Evolutionary conservation across 1,284 basidiomycete genomes (phyloP), one percentile per base, ranked within the genome.

Genomic region (Ustilago esculenta): DNA sequence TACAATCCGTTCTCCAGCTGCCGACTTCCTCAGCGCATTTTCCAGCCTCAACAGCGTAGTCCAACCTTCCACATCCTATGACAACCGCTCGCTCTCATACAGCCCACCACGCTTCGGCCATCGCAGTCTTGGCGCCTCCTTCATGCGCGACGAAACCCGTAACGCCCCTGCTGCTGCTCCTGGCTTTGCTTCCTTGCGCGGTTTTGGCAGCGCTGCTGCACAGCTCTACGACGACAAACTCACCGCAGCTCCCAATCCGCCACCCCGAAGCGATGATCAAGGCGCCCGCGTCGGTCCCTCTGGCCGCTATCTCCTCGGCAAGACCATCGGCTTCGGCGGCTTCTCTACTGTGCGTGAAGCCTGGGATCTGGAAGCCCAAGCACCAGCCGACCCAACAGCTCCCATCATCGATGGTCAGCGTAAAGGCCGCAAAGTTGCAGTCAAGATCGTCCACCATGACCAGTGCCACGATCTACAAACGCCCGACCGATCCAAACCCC

Each of bases 311-410:
- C 87, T 87, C 5, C 86, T 97, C 0, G 92, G 91, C 18, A 85
- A 86, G 43, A 85, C 90, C 69, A 87, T 97, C 10, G 94, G 91
- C 15, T 86, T 87, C 50, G 94, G 94, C 6, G 91, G 89, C 8
- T 93, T 93, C 81, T 92, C 92, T n/a, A 88, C 88, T 36, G 91
- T 97, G 43, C 85, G 91, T 39, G 87, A 88, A 34, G 93, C 53
- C 11, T 78, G 60, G 69, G 76, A 76, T 43, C 43, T 72, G 11
- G 54, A 61, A 23, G 56, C 47, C 4, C 39, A 63, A 39, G 57
- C 41, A 15, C 53, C 61, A 1, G 27, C 47, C 23, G 51, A 67
- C n/a, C 58, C 53, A 1, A 46, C 58, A 6, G 55, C 58, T 33
- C 58, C 67, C 21, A n/a, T 44, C 9, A 40, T 59, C 32, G 54